phyloP scores from a whole-genome alignment of 148 eudicot species.

The Mesembryanthemum crystallinum region DNA sequence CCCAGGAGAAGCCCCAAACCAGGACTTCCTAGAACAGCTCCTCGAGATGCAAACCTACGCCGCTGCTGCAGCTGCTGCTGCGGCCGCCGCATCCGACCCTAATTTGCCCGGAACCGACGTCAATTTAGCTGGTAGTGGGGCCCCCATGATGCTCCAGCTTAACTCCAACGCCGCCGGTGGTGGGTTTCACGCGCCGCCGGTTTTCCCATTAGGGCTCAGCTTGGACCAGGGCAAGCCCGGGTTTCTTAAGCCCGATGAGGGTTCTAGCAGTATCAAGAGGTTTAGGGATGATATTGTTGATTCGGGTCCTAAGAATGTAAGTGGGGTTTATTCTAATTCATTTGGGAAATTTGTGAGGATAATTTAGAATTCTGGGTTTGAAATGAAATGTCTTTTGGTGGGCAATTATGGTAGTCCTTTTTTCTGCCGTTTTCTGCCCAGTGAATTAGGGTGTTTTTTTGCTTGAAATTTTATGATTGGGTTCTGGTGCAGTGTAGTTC shows the following conservation, averaged over 20 bases:
- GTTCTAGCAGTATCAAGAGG: constrained; percentile 38
- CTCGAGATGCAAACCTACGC: constrained; percentile 44
- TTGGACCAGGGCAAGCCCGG: constrained; percentile 50
- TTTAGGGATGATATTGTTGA: constrained; percentile 50
- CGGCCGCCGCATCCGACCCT: constrained; percentile 24
- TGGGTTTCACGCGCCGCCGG: constrained; percentile 35
- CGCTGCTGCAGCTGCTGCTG: constrained; percentile 28
- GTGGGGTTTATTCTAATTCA: neutral
- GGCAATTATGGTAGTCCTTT: too few species aligned
- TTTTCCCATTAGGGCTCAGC: constrained; percentile 59
- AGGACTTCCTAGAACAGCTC: constrained; percentile 55
- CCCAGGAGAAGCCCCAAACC: constrained; percentile 38
- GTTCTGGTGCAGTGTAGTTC: too few species aligned
- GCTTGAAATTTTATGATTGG: too few species aligned
- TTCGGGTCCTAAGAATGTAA: constrained; percentile 46
- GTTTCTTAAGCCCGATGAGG: constrained; percentile 39
- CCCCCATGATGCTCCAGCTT: constrained; percentile 56
- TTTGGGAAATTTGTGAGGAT: neutral
- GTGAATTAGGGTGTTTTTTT: neutral
- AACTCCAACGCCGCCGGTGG: constrained; percentile 39
- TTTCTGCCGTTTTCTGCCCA: too few species aligned
- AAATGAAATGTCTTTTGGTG: neutral
- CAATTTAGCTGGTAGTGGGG: constrained; percentile 11
- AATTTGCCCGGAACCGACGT: constrained; percentile 32
- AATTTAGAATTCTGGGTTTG: neutral